Base-by-base conservation (phyloP, 176 grass and related monocot species). In the Chloris gayana region DNA sequence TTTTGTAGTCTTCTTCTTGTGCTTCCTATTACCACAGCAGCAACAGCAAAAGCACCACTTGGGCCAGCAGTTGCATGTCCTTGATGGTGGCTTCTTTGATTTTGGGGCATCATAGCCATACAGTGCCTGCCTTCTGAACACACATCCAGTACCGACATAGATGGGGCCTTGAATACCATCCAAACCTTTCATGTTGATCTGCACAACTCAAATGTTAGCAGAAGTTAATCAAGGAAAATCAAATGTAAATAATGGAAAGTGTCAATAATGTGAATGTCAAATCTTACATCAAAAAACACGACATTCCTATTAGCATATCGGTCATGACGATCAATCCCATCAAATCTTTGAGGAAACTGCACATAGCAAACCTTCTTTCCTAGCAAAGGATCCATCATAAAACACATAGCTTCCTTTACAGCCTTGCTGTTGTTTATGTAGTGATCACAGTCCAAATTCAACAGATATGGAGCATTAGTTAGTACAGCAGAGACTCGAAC, bases 151-250 rank as follows among this genome's bases (percentile, higher is more conserved):
- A 67, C 93, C 93, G 22, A 97, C 93, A 53, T 97, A 97, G 65
- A 97, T 97, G 70, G 93, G 93, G 30, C 93, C 93, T 91, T 97
- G 93, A 88, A 97, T 97, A 6, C 93, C 93, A 88, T 97, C 93
- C 85, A 97, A 72, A 87, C 93, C 93, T 87, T 97, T 97, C 93
- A 97, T 97, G 83, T 97, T 97, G 68, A 97, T 97, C 93, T 97
- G 87, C 24, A 77, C 37, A 21, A 77, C 70, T 26, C 24, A 72
- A 50, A 82, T 68, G 12, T 65, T 59, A 80, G 35, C 62, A 33
- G 69, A 42, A 50, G n/a, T 34, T 13, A 29, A 35, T 35, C 8
- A 29, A 47, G 29, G 58, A 18, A 7, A 14, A 53, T 26, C 18
- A 14, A 54, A 19, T 79, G 30, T 35, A 65, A n/a, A 79, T 14